These are phyloP conservation scores for Boletus reticuloceps DNA, from an alignment of 768 basidiomycete genomes.

Conservation along the genomic window DNA sequence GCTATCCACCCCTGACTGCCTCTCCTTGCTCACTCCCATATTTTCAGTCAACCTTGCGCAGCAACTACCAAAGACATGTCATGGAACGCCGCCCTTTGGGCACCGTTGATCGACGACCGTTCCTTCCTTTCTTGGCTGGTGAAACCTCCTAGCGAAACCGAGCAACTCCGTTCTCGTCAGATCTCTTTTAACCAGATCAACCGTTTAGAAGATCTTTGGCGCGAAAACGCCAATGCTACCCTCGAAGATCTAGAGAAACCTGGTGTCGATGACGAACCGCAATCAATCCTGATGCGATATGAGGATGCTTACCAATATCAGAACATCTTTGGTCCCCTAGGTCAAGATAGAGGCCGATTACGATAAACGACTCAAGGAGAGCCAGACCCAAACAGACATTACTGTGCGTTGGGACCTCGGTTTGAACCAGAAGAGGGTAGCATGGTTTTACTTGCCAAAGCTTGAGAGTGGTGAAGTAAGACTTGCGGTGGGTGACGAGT, in stretches of 20 bases:
- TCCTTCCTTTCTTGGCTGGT: slow-evolving; percentile 99
- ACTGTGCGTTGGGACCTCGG: slow-evolving; percentile 97
- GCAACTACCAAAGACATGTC: slow-evolving; percentile 97
- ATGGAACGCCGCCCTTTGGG: slow-evolving; percentile 98
- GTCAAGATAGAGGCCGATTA: slow-evolving; percentile 99
- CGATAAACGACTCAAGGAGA: slow-evolving; percentile 96
- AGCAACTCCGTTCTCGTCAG: slow-evolving; percentile 93
- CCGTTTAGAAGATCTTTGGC: slow-evolving; percentile 96
- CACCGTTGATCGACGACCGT: slow-evolving; percentile 96
- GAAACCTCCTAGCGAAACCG: slow-evolving; percentile 94
- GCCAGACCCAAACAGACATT: slow-evolving; percentile 97
- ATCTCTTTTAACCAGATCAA: slow-evolving; percentile 98
- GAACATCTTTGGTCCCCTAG: slow-evolving; percentile 97
- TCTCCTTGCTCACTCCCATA: not conserved
- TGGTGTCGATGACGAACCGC: slow-evolving; percentile 97
- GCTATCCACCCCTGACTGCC: not conserved
- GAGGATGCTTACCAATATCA: slow-evolving; percentile 99
- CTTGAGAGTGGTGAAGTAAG: slow-evolving; percentile 97
- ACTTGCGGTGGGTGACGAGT: slow-evolving; percentile 93
- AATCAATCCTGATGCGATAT: slow-evolving; percentile 84
- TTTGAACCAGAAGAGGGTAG: slow-evolving; percentile 97
- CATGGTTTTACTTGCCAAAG: slow-evolving; percentile 96
- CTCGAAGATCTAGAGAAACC: slow-evolving; percentile 97
- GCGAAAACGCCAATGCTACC: slow-evolving; percentile 91
- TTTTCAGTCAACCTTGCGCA: slow-evolving; percentile 89